Evolutionary conservation across 768 basidiomycete species (phyloP).

Genomic region (Pleurotus tuber-regium): DNA sequence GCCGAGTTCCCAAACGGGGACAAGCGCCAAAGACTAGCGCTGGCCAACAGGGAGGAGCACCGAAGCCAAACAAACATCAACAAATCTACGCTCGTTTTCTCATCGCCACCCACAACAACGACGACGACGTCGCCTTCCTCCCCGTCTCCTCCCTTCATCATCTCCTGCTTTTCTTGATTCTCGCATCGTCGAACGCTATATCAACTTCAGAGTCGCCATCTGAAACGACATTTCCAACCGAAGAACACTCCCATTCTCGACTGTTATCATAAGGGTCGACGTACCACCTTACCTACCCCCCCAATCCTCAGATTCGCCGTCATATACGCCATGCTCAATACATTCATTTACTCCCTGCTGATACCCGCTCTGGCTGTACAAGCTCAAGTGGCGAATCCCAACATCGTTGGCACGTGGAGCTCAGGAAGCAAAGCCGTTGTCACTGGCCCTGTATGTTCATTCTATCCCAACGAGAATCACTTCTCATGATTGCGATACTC

Average conservation of each 20-base stretch:
- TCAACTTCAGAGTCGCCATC: not conserved
- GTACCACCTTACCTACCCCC: not conserved
- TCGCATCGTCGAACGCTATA: not conserved
- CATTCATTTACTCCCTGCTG: slow-evolving; percentile 7
- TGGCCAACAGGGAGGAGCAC: not conserved
- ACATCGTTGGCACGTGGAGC: slow-evolving; percentile 80
- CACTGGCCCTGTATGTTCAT: slow-evolving; percentile 75
- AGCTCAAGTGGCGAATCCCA: not conserved
- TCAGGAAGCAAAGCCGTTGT: slow-evolving; percentile 72
- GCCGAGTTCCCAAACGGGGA: too few species aligned
- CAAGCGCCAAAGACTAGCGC: not conserved
- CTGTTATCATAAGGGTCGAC: too few species aligned
- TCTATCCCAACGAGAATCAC: not conserved
- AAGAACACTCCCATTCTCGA: too few species aligned
- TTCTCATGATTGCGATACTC: too few species aligned
- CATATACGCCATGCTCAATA: slow-evolving; percentile 1
- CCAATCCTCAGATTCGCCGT: not conserved
- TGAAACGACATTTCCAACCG: too few species aligned
- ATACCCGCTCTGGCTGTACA: slow-evolving; percentile 5
- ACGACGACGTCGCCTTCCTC: slow-evolving; percentile 4
- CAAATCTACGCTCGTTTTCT: slow-evolving; percentile 4
- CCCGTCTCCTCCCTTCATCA: not conserved
- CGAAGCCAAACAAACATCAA: slow-evolving; percentile 3
- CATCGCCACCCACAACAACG: slow-evolving; percentile 2
- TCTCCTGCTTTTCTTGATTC: not conserved